These are phyloP conservation scores for Rutstroemia sp. DNA, from an alignment of 2,329 filamentous ascomycete genomes.

Conservation along the genomic window DNA sequence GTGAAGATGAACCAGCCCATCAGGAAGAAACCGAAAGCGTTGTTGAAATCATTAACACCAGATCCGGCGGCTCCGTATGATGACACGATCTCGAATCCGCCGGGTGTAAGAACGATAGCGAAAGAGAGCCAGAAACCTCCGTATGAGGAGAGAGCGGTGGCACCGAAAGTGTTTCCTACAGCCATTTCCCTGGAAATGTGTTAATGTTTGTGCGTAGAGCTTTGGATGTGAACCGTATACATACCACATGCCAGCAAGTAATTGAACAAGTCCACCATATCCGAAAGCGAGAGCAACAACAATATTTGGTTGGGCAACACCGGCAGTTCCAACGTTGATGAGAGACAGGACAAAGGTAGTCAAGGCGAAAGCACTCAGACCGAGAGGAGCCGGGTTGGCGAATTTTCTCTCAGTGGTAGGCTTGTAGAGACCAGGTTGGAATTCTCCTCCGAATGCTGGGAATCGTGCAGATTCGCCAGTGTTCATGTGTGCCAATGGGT, in stretches of 20 bases:
- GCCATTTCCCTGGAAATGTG: conserved; percentile 47
- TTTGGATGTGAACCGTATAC: background rate
- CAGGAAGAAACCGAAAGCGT: conserved; percentile 50
- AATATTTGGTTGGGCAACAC: conserved; percentile 41
- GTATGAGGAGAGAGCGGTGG: conserved; percentile 53
- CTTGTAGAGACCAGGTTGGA: conserved; percentile 52
- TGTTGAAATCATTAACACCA: conserved; percentile 31
- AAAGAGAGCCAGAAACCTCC: conserved; percentile 56
- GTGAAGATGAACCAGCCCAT: conserved; percentile 60
- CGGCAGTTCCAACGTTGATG: conserved; percentile 46
- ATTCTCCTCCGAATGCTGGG: conserved; percentile 50
- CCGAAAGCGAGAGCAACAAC: conserved; percentile 49
- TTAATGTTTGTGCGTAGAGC: background rate
- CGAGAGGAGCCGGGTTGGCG: conserved; percentile 53
- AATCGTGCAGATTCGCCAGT: conserved; percentile 35
- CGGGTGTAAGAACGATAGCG: conserved; percentile 49
- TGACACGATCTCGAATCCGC: conserved; percentile 43
- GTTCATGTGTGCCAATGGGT: conserved; percentile 42
- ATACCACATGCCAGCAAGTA: conserved; percentile 58
- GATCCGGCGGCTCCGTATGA: conserved; percentile 29
- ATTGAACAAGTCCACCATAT: conserved; percentile 61
- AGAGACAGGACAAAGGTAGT: conserved; percentile 54
- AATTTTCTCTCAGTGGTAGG: conserved; percentile 44
- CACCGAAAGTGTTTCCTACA: conserved; percentile 56
- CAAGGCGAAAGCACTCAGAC: conserved; percentile 52